Percentiles rank a stretch among this genome's conserved stretches.
Conservation (phyloP, 2,329 filamentous ascomycete species). For the Pseudogymnoascus sp. region DNA sequence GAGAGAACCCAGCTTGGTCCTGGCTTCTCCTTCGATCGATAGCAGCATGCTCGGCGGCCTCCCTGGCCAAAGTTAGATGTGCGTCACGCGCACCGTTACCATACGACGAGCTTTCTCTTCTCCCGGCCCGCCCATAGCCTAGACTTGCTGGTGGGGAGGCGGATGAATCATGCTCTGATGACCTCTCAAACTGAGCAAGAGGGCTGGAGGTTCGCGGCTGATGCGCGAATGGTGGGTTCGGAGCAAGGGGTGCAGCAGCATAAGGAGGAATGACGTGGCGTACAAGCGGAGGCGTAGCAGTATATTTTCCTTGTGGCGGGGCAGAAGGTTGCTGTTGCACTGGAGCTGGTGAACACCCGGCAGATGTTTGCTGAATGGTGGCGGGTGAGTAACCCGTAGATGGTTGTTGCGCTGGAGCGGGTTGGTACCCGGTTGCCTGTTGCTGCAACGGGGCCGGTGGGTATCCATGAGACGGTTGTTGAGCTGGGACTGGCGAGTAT, state of each 20-base stretch:
- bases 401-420: constrained; percentile 35
- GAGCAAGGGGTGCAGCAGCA: constrained; percentile 36
- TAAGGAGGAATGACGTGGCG: constrained; percentile 26
- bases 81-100: neutral
- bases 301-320: constrained; percentile 22
- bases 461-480: constrained; percentile 16
- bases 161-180: constrained; percentile 20
- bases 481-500: neutral
- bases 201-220: constrained; percentile 58
- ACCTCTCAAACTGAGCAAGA: constrained; percentile 52
- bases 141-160: neutral
- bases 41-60: constrained; percentile 23
- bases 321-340: constrained; percentile 31
- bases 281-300: constrained; percentile 31
- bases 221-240: constrained; percentile 43
- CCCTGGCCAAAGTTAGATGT: constrained; percentile 3
- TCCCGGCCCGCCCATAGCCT: neutral
- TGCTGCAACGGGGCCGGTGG: constrained; percentile 25
- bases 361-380: constrained; percentile 13
- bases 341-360: constrained; percentile 28
- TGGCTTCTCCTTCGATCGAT: constrained; percentile 5
- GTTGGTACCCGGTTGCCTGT: constrained; percentile 50
- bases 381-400: constrained; percentile 14
- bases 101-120: constrained; percentile 21
- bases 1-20: constrained; percentile 19